Evolutionary conservation across 371 early-diverging fungal species (phyloP), one percentile per base, ranked within the genome.

Genomic region (Saksenaea oblongispora): DNA sequence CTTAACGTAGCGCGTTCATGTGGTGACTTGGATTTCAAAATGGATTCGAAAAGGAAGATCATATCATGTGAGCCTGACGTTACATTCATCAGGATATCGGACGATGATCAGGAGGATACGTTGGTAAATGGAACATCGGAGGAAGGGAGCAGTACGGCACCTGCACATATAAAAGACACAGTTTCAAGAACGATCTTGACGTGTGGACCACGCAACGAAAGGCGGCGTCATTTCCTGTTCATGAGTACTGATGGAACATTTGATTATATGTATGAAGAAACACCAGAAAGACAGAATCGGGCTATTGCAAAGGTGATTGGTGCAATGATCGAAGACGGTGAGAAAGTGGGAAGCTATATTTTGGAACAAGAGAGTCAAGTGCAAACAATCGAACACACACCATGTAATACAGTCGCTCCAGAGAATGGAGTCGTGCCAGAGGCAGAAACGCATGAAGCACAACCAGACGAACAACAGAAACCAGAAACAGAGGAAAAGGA

Each of bases 11-110:
- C 86, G 4, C 84, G 86, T 1, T 86, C 86, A 4, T 84, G 84
- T 62, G 88, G 88, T 37, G 88, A 88, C 72, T 71, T 88, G 42
- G 82, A 85, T 55, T 88, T 87, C 63, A 88, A 88, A 56, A 74
- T 88, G 72, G 79, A 87, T 59, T 76, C 80, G 1, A 68, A 70
- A 24, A 76, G 69, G 26, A 84, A 82, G 28, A 81, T 88, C 22
- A 79, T 88, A 17, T 83, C 80, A 13, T 82, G 83, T 59, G 83
- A 82, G 55, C 86, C 88, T 1, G 88, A 88, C 63, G 82, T 88
- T 8, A 80, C 80, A 2, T 88, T 88, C 66, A 76, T 84, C 26
- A 70, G 75, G 18, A 76, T 81, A 22, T 64, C 75, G 15, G 82
- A 81, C 26, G 22, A 22, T 10, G 56, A 58, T 5, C 34, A 59